phyloP scores from a whole-genome alignment of 179 eudicot genomes.

The Beta corolliflora region DNA sequence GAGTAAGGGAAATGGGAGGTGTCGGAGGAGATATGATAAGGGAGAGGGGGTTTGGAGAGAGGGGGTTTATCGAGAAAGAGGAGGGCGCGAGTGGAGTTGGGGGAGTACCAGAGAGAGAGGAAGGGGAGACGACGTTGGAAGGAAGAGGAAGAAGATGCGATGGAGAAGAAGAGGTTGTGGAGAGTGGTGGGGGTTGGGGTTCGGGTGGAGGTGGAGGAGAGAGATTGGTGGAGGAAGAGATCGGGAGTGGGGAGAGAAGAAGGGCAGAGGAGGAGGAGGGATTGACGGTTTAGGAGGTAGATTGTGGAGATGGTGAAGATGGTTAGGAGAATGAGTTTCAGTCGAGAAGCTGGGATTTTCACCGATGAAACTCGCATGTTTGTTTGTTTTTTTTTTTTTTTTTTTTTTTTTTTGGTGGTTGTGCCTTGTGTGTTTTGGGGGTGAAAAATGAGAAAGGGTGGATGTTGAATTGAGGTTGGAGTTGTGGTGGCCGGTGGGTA shows the following conservation, averaged over 20 bases:
- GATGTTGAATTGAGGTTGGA: too few species aligned
- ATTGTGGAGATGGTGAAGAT: conserved; percentile 35
- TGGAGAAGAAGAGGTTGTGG: conserved; percentile 55
- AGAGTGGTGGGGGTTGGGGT: conserved; percentile 41
- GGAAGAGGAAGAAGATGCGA: conserved; percentile 59
- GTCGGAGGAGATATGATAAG: conserved; percentile 39
- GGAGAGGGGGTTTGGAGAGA: conserved; percentile 24
- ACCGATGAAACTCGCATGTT: conserved; percentile 13
- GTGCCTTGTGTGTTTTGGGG: not conserved
- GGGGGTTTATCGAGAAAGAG: conserved; percentile 59
- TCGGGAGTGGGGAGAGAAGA: not conserved
- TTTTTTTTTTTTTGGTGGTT: too few species aligned
- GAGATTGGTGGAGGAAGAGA: conserved; percentile 4
- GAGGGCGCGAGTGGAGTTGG: conserved; percentile 44
- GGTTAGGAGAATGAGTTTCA: conserved; percentile 25
- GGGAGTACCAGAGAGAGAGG: conserved; percentile 54
- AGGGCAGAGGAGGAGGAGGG: conserved; percentile 4
- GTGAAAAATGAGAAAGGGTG: not conserved
- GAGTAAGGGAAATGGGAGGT: conserved; percentile 55
- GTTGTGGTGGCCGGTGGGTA: too few species aligned
- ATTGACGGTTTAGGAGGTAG: conserved; percentile 35
- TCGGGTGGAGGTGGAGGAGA: conserved; percentile 17
- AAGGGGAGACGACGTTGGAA: conserved; percentile 44
- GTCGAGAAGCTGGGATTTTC: conserved; percentile 18
- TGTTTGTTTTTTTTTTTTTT: too few species aligned